Conservation (phyloP, 169 alveolate species). For the Blepharisma undulans region DNA sequence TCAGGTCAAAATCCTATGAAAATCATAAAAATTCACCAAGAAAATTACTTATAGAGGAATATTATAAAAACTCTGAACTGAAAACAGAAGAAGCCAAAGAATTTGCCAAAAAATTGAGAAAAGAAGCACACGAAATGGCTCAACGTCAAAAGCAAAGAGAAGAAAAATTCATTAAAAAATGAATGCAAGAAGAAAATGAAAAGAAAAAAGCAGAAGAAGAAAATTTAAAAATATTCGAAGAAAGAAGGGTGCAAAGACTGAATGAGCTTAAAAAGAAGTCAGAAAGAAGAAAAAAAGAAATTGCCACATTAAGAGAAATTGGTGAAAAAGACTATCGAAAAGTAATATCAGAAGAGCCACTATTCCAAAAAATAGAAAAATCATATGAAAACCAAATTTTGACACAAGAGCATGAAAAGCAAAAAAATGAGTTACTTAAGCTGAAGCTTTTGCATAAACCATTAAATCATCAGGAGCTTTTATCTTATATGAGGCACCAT, state of each 20-base stretch:
- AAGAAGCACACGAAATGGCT: background rate
- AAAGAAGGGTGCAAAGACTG: background rate
- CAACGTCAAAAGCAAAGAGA: constrained; percentile 11
- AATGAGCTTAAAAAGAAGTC: background rate
- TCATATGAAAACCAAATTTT: background rate
- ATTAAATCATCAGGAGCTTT: background rate
- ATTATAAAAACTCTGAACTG: background rate
- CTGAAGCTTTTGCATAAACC: background rate
- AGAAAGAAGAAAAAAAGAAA: constrained; percentile 4
- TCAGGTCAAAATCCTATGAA: background rate
- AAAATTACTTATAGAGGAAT: background rate
- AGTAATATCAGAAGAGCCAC: background rate
- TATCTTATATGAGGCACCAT: background rate
- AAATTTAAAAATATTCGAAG: background rate
- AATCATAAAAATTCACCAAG: background rate
- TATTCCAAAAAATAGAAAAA: background rate
- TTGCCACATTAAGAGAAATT: background rate
- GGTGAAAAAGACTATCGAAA: constrained; percentile 21
- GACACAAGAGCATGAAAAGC: background rate
- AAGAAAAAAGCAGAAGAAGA: background rate
- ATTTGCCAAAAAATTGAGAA: background rate
- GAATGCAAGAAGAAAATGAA: constrained; percentile 8
- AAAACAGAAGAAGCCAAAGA: background rate
- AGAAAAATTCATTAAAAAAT: constrained; percentile 7
- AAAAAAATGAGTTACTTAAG: background rate